Conservation (phyloP, 257 asterid species). For the Primulina tabacum region DNA sequence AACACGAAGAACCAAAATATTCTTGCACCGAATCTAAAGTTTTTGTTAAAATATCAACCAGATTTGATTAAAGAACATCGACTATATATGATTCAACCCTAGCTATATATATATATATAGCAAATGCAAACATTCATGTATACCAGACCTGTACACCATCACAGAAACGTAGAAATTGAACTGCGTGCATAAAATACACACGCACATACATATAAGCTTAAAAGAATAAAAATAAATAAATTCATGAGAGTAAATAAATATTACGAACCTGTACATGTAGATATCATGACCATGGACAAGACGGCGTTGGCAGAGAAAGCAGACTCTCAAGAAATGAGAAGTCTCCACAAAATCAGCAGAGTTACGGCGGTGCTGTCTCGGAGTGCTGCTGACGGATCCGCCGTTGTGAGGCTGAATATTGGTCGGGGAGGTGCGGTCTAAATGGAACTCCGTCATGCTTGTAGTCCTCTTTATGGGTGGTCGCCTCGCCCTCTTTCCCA, state of each 20-base stretch:
- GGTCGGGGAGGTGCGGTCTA: conserved; percentile 38
- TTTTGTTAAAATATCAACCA: no score
- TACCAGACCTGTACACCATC: no score
- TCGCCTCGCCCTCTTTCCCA: conserved; percentile 60
- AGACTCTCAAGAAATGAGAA: conserved; percentile 59
- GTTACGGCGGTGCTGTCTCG: conserved; percentile 46
- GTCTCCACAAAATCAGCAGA: conserved; percentile 49
- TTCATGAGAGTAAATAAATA: no score
- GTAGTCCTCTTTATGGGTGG: conserved; percentile 81
- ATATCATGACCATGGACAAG: conserved; percentile 73
- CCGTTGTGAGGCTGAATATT: conserved; percentile 30
- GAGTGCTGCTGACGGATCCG: conserved; percentile 27
- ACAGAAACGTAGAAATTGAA: no score
- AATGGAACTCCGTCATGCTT: conserved; percentile 65
- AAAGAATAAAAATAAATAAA: no score
- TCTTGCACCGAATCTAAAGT: background rate
- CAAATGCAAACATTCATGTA: no score
- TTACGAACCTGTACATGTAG: conserved; percentile 71
- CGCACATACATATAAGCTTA: no score
- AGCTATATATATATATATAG: background rate
- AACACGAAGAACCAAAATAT: background rate
- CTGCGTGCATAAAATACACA: no score
- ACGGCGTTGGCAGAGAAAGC: conserved; percentile 67
- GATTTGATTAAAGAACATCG: background rate
- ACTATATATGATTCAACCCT: background rate